Percentiles rank a stretch among this genome's conserved stretches.
Conservation (phyloP, 176 grass and related monocot genomes). For the Miscanthus lutarioriparius region DNA sequence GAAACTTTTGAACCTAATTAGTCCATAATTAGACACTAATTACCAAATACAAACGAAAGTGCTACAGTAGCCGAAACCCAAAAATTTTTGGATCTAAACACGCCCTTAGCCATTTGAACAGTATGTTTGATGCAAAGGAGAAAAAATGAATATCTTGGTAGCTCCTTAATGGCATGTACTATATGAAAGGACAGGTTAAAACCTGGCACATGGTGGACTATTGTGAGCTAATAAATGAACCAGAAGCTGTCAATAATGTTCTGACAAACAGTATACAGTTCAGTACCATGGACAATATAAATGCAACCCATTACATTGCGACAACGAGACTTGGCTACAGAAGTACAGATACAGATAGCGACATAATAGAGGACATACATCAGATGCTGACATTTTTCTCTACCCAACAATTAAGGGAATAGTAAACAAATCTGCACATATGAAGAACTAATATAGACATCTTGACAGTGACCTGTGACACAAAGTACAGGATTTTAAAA, state of each 20-base stretch:
- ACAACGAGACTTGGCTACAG: neutral
- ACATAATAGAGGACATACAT: neutral
- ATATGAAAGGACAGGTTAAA: neutral
- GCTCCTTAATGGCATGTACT: neutral
- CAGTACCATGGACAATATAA: neutral
- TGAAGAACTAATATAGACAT: neutral
- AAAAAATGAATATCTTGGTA: constrained; percentile 3
- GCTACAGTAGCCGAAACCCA: too few species aligned
- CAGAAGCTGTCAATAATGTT: neutral
- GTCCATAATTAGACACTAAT: too few species aligned
- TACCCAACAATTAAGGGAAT: neutral
- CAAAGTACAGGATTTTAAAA: neutral
- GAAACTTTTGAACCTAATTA: too few species aligned
- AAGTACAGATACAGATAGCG: neutral
- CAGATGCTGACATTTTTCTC: neutral
- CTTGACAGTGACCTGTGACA: neutral
- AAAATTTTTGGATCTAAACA: too few species aligned
- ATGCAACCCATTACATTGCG: neutral
- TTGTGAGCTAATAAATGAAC: neutral
- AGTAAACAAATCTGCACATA: neutral
- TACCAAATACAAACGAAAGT: too few species aligned
- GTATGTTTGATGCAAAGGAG: neutral
- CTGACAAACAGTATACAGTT: neutral
- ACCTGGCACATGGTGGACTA: neutral
- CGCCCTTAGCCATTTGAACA: neutral